Conservation (phyloP, 192 early-diverging fungal species). For the Entrophospora sp. region DNA sequence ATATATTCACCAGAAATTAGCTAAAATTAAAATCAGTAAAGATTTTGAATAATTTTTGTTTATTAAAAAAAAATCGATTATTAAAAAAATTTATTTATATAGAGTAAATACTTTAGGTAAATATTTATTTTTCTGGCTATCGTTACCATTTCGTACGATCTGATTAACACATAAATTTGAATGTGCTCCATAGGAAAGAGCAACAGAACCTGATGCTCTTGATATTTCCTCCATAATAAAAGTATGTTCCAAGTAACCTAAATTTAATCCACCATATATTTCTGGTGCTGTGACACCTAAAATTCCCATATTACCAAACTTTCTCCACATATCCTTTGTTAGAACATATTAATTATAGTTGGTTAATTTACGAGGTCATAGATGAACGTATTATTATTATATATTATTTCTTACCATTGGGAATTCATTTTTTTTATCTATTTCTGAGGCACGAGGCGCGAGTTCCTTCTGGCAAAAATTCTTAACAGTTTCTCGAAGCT, state of each 20-base stretch:
- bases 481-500: slow-evolving; percentile 67
- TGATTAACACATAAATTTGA: slow-evolving; percentile 98
- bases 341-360: neutral
- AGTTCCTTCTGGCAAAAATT: slow-evolving; percentile 77
- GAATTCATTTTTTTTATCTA: slow-evolving; percentile 82
- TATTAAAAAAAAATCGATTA: neutral
- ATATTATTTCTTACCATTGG: slow-evolving; percentile 49
- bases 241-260: slow-evolving; percentile 88
- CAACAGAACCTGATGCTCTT: slow-evolving; percentile 81
- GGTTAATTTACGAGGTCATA: too few species aligned
- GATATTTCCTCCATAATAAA: slow-evolving; percentile 92
- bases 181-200: slow-evolving; percentile 90
- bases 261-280: slow-evolving; percentile 77
- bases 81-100: neutral
- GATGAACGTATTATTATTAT: too few species aligned
- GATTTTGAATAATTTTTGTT: too few species aligned
- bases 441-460: slow-evolving; percentile 63
- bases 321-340: slow-evolving; percentile 84
- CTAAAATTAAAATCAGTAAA: slow-evolving; percentile 21
- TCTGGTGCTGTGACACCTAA: slow-evolving; percentile 84
- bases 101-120: slow-evolving; percentile 54
- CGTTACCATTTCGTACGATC: slow-evolving; percentile 84
- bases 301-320: slow-evolving; percentile 93
- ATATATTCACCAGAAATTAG: slow-evolving; percentile 82
- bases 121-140: slow-evolving; percentile 81